phyloP scores from a whole-genome alignment of 371 early-diverging fungal genomes.

The Mucor ambiguus region DNA sequence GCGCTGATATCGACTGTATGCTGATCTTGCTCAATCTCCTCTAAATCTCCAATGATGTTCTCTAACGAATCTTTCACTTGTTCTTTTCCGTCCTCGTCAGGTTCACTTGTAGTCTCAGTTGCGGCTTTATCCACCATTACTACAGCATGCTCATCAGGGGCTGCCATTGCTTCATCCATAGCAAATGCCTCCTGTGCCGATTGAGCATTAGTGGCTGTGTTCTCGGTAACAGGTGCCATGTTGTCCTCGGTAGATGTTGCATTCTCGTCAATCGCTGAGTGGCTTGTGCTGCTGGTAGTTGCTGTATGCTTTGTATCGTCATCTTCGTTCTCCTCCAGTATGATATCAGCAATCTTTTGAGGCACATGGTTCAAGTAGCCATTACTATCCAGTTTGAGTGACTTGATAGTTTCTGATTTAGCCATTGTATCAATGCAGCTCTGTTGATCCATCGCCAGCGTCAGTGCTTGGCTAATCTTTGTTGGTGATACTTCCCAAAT shows the following conservation, averaged over 20 bases:
- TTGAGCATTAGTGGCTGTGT: neutral
- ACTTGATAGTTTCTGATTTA: neutral
- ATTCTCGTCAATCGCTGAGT: neutral
- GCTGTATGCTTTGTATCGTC: neutral
- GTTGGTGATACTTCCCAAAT: slow-evolving; percentile 5
- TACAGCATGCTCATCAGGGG: neutral
- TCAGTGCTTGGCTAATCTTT: neutral
- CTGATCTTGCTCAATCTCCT: neutral
- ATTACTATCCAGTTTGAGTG: neutral
- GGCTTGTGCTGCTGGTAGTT: neutral
- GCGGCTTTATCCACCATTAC: neutral
- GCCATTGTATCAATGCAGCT: neutral
- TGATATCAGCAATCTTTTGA: slow-evolving; percentile 7
- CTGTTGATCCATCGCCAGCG: neutral
- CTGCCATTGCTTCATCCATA: neutral
- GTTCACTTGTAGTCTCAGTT: neutral
- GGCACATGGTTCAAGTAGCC: slow-evolving; percentile 4
- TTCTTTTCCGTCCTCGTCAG: neutral
- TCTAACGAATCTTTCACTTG: neutral
- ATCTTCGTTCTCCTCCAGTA: neutral
- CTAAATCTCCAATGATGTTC: neutral
- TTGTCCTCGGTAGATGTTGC: neutral
- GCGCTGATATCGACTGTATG: neutral
- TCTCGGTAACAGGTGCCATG: neutral
- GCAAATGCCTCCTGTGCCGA: neutral